Evolutionary conservation across 1,284 basidiomycete species (phyloP), one percentile per base, ranked within the genome.

Genomic region (Sparassis latifolia): DNA sequence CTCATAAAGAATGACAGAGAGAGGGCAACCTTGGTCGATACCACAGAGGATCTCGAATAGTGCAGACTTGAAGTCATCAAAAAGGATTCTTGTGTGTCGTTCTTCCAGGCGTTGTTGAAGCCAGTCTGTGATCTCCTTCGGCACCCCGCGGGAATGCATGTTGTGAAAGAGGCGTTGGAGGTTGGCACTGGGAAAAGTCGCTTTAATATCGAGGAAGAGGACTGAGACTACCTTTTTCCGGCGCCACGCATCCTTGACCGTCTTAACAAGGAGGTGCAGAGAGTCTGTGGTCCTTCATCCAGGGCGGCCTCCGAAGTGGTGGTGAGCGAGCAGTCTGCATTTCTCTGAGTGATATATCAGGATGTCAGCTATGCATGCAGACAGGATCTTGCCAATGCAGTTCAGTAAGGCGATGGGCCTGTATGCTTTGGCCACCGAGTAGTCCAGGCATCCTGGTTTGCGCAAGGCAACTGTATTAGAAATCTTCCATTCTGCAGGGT

Each of bases 231-330:
- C 0, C 57, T 52, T 40, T 43, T 37, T 0, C 39, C 42, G 37
- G 0, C 65, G 47, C 71, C 69, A 74, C 7, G 70, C 64, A n/a
- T n/a, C n/a, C n/a, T n/a, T n/a, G n/a, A n/a, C n/a, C n/a, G n/a
- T n/a, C n/a, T n/a, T n/a, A n/a, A 55, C 59, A 0, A 74, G 52
- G 2, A 63, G 53, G 45, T 69, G 67, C 1, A 74, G 49, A 0
- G 70, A 62, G 57, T 76, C 71, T 0, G 65, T 67, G 0, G 73
- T 72, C 0, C 66, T 65, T 2, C 68, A 48, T 0, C 67, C 69
- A 0, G 66, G 60, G 1, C 62, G 48, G 10, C 69, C 69, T 6
- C 71, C 70, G 50, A 70, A 71, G 42, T 69, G 73, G 0, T 47
- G 50, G 7, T 45, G 2, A 0, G 68, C 61, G 1, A 71, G 47